Percentiles rank a stretch among this genome's conserved stretches.
Conservation (phyloP, 768 basidiomycete species). For the Leccinellum luteum region DNA sequence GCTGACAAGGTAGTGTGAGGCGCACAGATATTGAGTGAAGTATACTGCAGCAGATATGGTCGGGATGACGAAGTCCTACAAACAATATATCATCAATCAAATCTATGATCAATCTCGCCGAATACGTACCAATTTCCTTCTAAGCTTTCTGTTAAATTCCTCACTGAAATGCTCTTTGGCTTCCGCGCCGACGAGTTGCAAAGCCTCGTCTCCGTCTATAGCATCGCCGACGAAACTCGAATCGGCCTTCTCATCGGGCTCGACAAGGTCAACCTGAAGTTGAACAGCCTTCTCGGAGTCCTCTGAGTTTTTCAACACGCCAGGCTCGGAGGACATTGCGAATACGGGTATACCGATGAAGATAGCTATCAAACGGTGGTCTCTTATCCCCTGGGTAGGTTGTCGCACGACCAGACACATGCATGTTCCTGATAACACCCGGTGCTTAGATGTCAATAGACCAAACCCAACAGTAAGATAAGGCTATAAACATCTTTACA, state of each 20-base stretch:
- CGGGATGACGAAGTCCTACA: constrained; percentile 50
- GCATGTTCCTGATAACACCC: constrained; percentile 9
- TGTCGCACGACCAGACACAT: constrained; percentile 3
- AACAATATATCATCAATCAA: neutral
- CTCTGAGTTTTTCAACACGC: constrained; percentile 5
- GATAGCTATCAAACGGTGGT: neutral
- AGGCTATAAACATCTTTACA: constrained; percentile 10
- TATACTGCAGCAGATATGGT: constrained; percentile 63
- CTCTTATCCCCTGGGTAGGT: constrained; percentile 13
- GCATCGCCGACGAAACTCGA: constrained; percentile 33
- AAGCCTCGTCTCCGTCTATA: constrained; percentile 55
- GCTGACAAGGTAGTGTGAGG: neutral
- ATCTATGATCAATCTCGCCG: neutral
- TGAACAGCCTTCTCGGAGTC: constrained; percentile 16
- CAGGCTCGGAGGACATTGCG: constrained; percentile 19
- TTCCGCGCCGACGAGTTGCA: constrained; percentile 56
- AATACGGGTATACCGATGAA: neutral
- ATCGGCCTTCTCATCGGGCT: constrained; percentile 32
- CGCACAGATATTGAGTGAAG: constrained; percentile 65
- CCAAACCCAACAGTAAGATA: constrained; percentile 13
- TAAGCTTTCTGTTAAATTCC: constrained; percentile 55
- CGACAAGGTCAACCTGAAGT: constrained; percentile 14
- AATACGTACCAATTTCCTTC: constrained; percentile 53
- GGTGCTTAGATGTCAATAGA: neutral
- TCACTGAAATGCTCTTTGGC: constrained; percentile 53